Evolutionary conservation across 2,329 filamentous ascomycete genomes (phyloP), one percentile per base, ranked within the genome.

Genomic region (Berkeleyomyces rouxiae): DNA sequence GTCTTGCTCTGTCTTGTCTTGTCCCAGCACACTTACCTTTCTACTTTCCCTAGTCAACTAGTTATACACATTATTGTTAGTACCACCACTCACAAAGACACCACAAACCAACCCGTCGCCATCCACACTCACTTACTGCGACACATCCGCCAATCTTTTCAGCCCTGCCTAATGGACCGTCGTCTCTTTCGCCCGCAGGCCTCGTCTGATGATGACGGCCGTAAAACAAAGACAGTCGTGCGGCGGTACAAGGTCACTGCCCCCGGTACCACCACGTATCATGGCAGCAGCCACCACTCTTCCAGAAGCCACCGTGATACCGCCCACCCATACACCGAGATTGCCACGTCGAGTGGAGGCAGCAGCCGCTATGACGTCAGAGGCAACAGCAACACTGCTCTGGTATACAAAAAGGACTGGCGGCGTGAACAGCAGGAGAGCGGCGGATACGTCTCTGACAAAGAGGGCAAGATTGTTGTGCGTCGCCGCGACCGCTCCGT

Each of bases 211-310:
- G 78, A 79, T 62, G 77, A 79, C 59, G 71, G 72, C 49, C 76
- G 75, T 70, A 73, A 72, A 67, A 73, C 72, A 67, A 73, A 71
- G 10, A 76, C 77, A 4, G 79, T 76, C n/a, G 74, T 80, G 61
- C 77, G 75, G 65, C 75, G 78, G 62, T 81, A 81, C 73, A 80
- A 80, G 69, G 77, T 80, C 37, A 70, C 71, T 7, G 71, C 69
- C 61, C 73, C 73, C 61, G 70, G 72, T 58, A 71, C 74, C 66
- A 73, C 75, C 44, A 72, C 72, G 59, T 70, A 75, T 63, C 77
- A 79, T 55, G 76, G 79, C 65, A 75, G 77, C 59, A 71, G 72
- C 60, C 75, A 76, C 68, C 76, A 74, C 59, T 75, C 73, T 66
- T 75, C 73, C 68, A 75, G 74, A 57, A 69, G 68, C 57, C 76